A percentile compares a stretch with the other conserved stretches of the same genome.
Conservation (phyloP, 129 eudicot genomes). For the Artemisia tridentata region DNA sequence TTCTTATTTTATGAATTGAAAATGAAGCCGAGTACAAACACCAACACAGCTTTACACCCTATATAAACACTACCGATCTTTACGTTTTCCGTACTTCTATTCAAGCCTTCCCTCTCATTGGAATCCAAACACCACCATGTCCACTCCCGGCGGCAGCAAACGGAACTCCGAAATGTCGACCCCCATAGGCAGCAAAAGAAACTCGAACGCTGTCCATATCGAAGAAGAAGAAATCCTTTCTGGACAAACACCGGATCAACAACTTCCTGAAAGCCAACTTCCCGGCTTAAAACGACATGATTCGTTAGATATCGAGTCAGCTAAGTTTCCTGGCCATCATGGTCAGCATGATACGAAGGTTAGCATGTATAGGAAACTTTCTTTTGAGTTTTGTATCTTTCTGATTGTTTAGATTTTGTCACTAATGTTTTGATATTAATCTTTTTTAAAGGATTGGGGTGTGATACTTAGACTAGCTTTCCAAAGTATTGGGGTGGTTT, state of each 20-base stretch:
- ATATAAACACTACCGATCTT: slow-evolving; percentile 19
- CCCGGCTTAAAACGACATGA: too few species aligned
- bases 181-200: slow-evolving; percentile 20
- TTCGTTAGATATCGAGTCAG: too few species aligned
- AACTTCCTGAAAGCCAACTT: not conserved
- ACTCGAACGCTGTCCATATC: slow-evolving; percentile 1
- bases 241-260: too few species aligned
- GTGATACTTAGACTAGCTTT: not conserved
- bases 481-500: not conserved
- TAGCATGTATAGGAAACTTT: too few species aligned
- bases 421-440: not conserved
- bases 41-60: not conserved
- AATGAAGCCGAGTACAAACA: not conserved
- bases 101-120: slow-evolving; percentile 1
- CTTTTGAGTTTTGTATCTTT: too few species aligned
- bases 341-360: too few species aligned
- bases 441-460: not conserved
- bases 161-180: slow-evolving; percentile 19
- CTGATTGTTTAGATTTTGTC: too few species aligned
- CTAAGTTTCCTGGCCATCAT: too few species aligned
- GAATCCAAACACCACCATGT: slow-evolving; percentile 14
- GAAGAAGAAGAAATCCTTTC: too few species aligned
- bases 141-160: not conserved
- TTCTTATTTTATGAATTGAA: not conserved
- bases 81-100: not conserved